These are phyloP conservation scores for Candida hungchunana DNA, from an alignment of 805 yeast genomes.

Conservation along the genomic window DNA sequence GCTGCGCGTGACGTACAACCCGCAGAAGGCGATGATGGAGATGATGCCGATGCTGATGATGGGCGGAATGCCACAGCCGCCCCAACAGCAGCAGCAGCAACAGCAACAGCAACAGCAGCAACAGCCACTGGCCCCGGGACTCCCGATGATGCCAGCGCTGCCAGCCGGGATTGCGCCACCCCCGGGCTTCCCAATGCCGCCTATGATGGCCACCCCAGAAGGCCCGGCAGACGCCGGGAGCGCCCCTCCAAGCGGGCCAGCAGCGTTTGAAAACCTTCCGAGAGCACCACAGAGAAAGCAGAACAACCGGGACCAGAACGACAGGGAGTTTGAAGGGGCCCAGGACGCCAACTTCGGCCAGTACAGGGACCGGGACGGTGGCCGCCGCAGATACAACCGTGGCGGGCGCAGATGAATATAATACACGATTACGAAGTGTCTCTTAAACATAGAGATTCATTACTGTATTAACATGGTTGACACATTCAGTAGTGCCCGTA, in stretches of 20 bases:
- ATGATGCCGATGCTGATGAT: slow-evolving; percentile 42
- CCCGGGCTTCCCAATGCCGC: slow-evolving; percentile 6
- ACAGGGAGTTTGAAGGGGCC: slow-evolving; percentile 14
- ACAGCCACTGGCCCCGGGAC: slow-evolving; percentile 15
- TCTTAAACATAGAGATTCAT: not conserved
- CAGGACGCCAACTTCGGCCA: slow-evolving; percentile 5
- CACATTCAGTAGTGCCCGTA: too few relatives aligned
- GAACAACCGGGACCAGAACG: slow-evolving; percentile 19
- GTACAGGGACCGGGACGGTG: slow-evolving; percentile 24
- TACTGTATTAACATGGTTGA: too few relatives aligned
- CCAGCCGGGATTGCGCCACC: slow-evolving; percentile 6
- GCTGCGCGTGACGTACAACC: slow-evolving; percentile 73
- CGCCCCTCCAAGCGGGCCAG: slow-evolving; percentile 11
- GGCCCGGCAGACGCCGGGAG: too few relatives aligned
- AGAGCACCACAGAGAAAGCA: slow-evolving; percentile 17
- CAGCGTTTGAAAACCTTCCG: slow-evolving; percentile 9
- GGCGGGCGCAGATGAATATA: slow-evolving; percentile 14
- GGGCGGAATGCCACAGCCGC: slow-evolving; percentile 25
- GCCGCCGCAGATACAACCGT: slow-evolving; percentile 17
- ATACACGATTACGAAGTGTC: not conserved
- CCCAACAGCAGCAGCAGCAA: not conserved
- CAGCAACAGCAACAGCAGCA: not conserved
- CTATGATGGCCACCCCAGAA: too few relatives aligned
- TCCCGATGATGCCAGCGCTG: slow-evolving; percentile 8
- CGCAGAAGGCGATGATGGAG: slow-evolving; percentile 71